phyloP scores from a whole-genome alignment of 768 basidiomycete species.

The Auricularia sp. region DNA sequence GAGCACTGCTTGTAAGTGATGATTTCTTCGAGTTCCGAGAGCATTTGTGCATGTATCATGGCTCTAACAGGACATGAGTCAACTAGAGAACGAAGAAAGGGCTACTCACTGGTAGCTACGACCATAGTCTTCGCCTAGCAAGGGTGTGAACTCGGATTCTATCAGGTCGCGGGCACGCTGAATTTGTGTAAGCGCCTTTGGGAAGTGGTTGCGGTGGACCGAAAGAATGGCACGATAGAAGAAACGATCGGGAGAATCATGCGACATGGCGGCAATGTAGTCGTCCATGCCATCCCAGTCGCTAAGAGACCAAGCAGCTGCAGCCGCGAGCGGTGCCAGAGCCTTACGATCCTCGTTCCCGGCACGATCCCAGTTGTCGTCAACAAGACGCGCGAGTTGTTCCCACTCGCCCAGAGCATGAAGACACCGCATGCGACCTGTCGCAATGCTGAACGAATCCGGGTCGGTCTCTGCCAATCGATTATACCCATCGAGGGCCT shows the following conservation, averaged over 20 bases:
- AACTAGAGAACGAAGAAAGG: background rate
- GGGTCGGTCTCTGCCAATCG: conserved; percentile 69
- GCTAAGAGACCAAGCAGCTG: conserved; percentile 91
- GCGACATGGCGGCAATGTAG: conserved; percentile 87
- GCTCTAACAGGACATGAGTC: conserved; percentile 39
- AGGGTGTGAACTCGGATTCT: conserved; percentile 81
- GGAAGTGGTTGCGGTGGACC: conserved; percentile 93
- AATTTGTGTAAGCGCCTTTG: conserved; percentile 81
- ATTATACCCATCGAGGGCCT: conserved; percentile 80
- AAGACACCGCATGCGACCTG: conserved; percentile 90
- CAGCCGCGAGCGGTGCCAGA: conserved; percentile 94
- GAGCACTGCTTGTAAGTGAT: conserved; percentile 90
- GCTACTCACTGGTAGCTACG: conserved; percentile 80
- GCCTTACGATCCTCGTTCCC: conserved; percentile 74
- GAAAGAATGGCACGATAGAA: conserved; percentile 95
- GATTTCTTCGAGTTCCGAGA: conserved; percentile 96
- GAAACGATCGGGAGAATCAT: conserved; percentile 84
- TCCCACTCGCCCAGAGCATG: conserved; percentile 99
- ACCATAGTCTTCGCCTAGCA: conserved; percentile 95
- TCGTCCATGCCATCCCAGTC: conserved; percentile 99
- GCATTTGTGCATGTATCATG: conserved; percentile 96
- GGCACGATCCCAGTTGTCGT: conserved; percentile 78
- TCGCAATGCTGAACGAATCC: conserved; percentile 60
- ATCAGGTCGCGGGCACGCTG: conserved; percentile 85
- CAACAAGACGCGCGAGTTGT: conserved; percentile 71